Evolutionary conservation across 768 basidiomycete genomes (phyloP).

Genomic region (Trametes gibbosa): DNA sequence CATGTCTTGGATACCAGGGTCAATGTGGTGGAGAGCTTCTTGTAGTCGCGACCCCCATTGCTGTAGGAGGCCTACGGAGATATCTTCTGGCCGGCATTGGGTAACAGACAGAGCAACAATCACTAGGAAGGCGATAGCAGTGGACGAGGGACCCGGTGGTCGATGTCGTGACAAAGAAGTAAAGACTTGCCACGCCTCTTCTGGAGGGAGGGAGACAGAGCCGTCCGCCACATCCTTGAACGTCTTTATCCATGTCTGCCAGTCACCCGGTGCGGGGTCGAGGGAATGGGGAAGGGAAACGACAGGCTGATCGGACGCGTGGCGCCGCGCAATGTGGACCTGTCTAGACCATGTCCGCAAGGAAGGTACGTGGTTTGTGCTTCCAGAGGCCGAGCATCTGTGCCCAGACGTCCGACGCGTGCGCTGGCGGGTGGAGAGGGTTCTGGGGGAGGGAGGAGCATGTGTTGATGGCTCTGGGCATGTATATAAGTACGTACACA

Average conservation of each 20-base stretch:
- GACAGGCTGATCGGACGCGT: slow-evolving; percentile 28
- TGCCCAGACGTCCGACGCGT: slow-evolving; percentile 19
- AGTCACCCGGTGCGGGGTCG: background rate
- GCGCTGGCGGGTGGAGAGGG: slow-evolving; percentile 16
- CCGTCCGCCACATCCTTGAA: slow-evolving; percentile 1
- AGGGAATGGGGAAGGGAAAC: background rate
- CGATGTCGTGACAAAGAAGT: slow-evolving; percentile 15
- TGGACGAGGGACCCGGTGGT: background rate
- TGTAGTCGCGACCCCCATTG: slow-evolving; percentile 39
- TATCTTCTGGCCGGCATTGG: background rate
- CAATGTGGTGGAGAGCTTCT: slow-evolving; percentile 31
- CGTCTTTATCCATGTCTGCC: background rate
- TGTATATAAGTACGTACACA: background rate
- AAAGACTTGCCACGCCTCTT: slow-evolving; percentile 42
- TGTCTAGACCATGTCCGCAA: slow-evolving; percentile 12
- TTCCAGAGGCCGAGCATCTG: slow-evolving; percentile 12
- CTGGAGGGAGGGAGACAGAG: slow-evolving; percentile 2
- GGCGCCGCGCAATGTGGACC: slow-evolving; percentile 23
- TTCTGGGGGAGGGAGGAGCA: background rate
- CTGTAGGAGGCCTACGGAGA: slow-evolving; percentile 20
- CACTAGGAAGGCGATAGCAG: slow-evolving; percentile 2
- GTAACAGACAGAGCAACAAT: slow-evolving; percentile 1
- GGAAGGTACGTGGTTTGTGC: slow-evolving; percentile 15
- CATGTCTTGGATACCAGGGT: slow-evolving; percentile 23
- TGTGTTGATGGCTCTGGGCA: background rate